Base-by-base conservation (phyloP, 805 yeast species). In the Hermanozyma aechmeae region DNA sequence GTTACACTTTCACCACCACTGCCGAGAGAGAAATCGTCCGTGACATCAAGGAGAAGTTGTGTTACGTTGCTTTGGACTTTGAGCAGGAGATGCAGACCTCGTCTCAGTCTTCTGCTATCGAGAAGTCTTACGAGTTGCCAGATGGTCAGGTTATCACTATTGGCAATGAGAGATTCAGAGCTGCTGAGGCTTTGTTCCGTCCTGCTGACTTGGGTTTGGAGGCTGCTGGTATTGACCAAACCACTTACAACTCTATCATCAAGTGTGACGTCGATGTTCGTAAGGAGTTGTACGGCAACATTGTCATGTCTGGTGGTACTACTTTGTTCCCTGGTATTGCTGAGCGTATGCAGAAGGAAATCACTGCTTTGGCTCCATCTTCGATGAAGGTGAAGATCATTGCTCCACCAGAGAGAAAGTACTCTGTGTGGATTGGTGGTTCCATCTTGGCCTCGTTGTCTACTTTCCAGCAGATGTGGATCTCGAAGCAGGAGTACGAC, bases 281-380 rank as follows among this genome's bases (percentile, higher is more conserved):
- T 72, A 89, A 84, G 75, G 97, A 89, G 68, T 78, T 92, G 66
- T 92, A 92, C 76, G 93, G 94, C 71, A 92, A 92, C 81, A 92
- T 92, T 58, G 98, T 92, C 62, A 81, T 92, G 92, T 87, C 97
- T 50, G 98, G 98, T 77, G 98, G 98, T 82, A 87, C 97, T 55
- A 92, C 98, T 51, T 86, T 92, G 97, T 92, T 86, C 95, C 96
- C 96, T 70, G 98, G 98, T 74, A 87, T 92, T 66, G 96, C 96
- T 67, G 97, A 92, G 78, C 89, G 98, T 77, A 85, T 92, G 95
- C 97, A 89, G 77, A 89, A 89, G 84, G 98, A 92, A 75, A 86
- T 92, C 58, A 85, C 96, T 52, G 95, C 96, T 53, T 79, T 92
- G 73, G 98, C 98, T 61, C 97, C 97, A 68, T 84, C 96, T 50